A percentile compares a stretch with the other conserved stretches of the same genome.
These are phyloP conservation scores for Mycena belliarum DNA, from an alignment of 768 basidiomycete genomes.

Conservation along the genomic window DNA sequence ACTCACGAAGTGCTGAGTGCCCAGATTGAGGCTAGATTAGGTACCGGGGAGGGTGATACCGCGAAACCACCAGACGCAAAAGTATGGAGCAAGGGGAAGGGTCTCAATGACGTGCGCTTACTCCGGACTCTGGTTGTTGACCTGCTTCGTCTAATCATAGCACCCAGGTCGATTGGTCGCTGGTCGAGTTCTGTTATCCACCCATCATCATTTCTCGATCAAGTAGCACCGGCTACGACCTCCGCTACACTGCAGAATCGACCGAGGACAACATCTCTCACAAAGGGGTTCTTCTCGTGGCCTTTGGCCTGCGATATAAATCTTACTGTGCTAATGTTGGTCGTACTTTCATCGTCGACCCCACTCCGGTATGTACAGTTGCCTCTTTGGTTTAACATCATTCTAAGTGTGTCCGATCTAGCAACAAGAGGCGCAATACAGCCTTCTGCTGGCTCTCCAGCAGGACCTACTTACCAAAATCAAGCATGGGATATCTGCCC, in stretches of 20 bases:
- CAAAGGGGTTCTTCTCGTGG: conserved; percentile 85
- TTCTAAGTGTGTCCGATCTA: conserved; percentile 32
- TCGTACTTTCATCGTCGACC: conserved; percentile 94
- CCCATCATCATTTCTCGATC: conserved; percentile 96
- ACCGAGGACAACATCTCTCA: conserved; percentile 80
- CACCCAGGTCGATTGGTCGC: conserved; percentile 80
- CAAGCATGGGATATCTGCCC: conserved; percentile 73
- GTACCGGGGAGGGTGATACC: conserved; percentile 75
- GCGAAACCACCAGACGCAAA: conserved; percentile 90
- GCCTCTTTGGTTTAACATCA: background rate
- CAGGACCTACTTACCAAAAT: conserved; percentile 71
- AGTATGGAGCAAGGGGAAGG: conserved; percentile 83
- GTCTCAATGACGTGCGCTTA: conserved; percentile 67
- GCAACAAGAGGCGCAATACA: conserved; percentile 92
- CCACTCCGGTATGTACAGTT: conserved; percentile 61
- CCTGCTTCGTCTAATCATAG: conserved; percentile 6
- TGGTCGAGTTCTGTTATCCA: conserved; percentile 90
- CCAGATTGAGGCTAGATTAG: conserved; percentile 86
- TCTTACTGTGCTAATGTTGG: conserved; percentile 92
- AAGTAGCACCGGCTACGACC: conserved; percentile 80
- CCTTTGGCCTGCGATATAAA: conserved; percentile 89
- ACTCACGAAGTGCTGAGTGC: conserved; percentile 84
- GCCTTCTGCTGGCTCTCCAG: conserved; percentile 76
- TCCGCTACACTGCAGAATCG: conserved; percentile 85
- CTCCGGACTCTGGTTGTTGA: background rate